A percentile compares a stretch with the other conserved stretches of the same genome.
These are phyloP conservation scores for Pseudoneurospora amorphoporcata DNA, from an alignment of 495 filamentous ascomycete species.

Conservation along the genomic window DNA sequence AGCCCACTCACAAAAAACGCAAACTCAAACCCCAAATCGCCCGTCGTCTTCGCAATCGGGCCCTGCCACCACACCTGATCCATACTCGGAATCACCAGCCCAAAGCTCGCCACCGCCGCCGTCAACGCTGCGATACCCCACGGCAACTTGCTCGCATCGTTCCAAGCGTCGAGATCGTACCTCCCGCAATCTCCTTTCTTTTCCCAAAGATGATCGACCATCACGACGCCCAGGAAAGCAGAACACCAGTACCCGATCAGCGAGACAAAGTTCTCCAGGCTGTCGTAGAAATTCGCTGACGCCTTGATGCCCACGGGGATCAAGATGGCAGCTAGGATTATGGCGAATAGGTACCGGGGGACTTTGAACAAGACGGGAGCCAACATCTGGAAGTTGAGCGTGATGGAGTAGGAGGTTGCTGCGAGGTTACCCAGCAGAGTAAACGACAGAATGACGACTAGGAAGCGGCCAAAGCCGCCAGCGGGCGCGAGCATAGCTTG, in stretches of 20 bases:
- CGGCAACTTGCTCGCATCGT: constrained; percentile 33
- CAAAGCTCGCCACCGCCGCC: constrained; percentile 29
- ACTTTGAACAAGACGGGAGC: constrained; percentile 35
- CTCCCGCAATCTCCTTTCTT: constrained; percentile 21
- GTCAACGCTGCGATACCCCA: constrained; percentile 37
- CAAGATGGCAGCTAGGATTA: constrained; percentile 40
- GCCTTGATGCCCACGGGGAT: constrained; percentile 44
- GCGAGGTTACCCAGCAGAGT: constrained; percentile 44
- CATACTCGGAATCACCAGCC: constrained; percentile 43
- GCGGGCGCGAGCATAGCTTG: constrained; percentile 42
- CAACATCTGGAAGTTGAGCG: constrained; percentile 47
- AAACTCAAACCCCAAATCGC: constrained; percentile 50
- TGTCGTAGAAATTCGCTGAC: constrained; percentile 39
- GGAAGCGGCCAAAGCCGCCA: constrained; percentile 47
- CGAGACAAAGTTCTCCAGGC: constrained; percentile 43
- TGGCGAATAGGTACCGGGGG: constrained; percentile 42
- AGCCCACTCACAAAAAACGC: constrained; percentile 38
- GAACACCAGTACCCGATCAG: constrained; percentile 49
- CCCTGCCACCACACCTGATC: constrained; percentile 46
- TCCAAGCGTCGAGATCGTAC: constrained; percentile 40
- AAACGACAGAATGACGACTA: constrained; percentile 42
- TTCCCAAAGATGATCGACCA: constrained; percentile 41
- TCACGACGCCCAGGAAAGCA: constrained; percentile 39
- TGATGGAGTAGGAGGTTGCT: constrained; percentile 39
- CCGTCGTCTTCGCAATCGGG: constrained; percentile 42